phyloP scores from a whole-genome alignment of 768 basidiomycete genomes.

The Phylloporus arenicola region DNA sequence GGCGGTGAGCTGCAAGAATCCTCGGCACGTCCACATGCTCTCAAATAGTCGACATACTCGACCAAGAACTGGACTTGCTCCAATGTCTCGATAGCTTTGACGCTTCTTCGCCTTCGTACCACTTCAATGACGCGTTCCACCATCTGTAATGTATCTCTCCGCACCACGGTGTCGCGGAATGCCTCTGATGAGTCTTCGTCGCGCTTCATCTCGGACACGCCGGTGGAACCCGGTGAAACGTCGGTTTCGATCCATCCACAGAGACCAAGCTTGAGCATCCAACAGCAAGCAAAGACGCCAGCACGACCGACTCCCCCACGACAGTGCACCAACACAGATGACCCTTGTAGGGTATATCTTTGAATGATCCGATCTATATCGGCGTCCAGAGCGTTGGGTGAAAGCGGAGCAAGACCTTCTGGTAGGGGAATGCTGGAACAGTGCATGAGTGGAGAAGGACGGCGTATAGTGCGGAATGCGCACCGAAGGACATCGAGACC shows the following conservation, averaged over 20 bases:
- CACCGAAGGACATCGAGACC: slow-evolving; percentile 81
- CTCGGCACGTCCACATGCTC: slow-evolving; percentile 12
- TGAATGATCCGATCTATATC: slow-evolving; percentile 63
- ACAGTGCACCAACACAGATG: slow-evolving; percentile 79
- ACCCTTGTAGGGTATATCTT: slow-evolving; percentile 66
- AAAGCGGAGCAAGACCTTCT: slow-evolving; percentile 78
- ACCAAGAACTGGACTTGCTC: slow-evolving; percentile 86
- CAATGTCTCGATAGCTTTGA: slow-evolving; percentile 90
- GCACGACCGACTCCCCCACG: slow-evolving; percentile 93
- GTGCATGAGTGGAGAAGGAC: background rate
- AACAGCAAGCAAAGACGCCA: slow-evolving; percentile 86
- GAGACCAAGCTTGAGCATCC: slow-evolving; percentile 89
- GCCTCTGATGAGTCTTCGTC: background rate
- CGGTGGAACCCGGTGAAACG: background rate
- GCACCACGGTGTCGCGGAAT: slow-evolving; percentile 24
- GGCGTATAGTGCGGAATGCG: slow-evolving; percentile 2
- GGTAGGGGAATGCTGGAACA: slow-evolving; percentile 72
- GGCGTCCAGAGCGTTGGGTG: slow-evolving; percentile 53
- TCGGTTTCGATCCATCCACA: slow-evolving; percentile 56
- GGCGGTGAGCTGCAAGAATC: background rate
- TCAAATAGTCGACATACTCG: slow-evolving; percentile 65
- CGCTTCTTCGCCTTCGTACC: slow-evolving; percentile 68
- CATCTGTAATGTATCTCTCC: slow-evolving; percentile 52
- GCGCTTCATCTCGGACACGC: slow-evolving; percentile 10
- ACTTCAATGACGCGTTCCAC: slow-evolving; percentile 71